Base-by-base conservation (phyloP, 306 rosid genomes). In the Fragaria ananassa region DNA sequence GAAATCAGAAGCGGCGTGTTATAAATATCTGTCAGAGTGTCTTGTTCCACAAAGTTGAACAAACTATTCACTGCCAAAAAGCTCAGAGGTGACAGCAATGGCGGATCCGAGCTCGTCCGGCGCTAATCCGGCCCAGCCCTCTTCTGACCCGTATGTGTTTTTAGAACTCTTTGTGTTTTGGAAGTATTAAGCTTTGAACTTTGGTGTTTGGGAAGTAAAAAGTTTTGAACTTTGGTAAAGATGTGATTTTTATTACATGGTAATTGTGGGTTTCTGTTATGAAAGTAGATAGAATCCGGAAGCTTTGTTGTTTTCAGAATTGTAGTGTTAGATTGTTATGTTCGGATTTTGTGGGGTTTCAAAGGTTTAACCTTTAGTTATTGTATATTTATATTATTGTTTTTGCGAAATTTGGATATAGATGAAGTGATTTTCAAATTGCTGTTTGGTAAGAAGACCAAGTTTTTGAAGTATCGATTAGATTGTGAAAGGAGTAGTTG, bases 81-180 rank as follows among this genome's bases (percentile, higher is more conserved):
- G 17, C 69, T 60, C 46, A 34, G 71, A 51, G 54, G 25, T 37
- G 31, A 14, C 58, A 69, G n/a, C 69, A n/a, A 82, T 79, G 83
- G 65, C 53, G 41, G 80, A 79, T 44, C 71, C 74, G 18, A 76
- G 65, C 27, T 70, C 74, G 7, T 62, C 74, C 10, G 74, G 77
- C 37, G 53, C 72, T 11, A 79, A 69, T 46, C 62, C 27, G 4
- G 41, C 17, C 10, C 67, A 76, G 58, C 58, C 79, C 29, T 76
- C 74, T 34, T 57, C 77, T 29, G 86, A 70, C 53, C 66, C 15
- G 86, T 82, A 74, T 21, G 80, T 82, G 31, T 2, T 23, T 11
- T 9, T 42, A 14, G 3, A 12, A 11, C 15, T 60, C 63, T 11
- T 57, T 10, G 1, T 57, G 14, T n/a, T 57, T 13, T 7, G 10